Percentiles rank a stretch among this genome's conserved stretches.
phyloP scores from a whole-genome alignment of 306 rosid species.

The Astragalus membranaceus region DNA sequence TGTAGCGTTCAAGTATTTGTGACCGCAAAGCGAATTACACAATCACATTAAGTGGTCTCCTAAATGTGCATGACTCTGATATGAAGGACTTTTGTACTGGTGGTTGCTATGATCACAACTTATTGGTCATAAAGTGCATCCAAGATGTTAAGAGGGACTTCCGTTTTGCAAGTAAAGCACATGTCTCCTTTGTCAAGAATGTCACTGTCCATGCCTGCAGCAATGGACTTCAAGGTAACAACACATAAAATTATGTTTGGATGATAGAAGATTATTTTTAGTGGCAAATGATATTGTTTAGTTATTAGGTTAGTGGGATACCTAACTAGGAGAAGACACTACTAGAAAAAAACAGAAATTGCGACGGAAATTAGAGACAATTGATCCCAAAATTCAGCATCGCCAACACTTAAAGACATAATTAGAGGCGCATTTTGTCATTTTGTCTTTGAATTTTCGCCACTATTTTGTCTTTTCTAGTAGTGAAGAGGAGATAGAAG shows the following conservation, averaged over 20 bases:
- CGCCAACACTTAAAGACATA: too few relatives aligned
- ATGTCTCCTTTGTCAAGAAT: neutral
- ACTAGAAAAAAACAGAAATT: too few relatives aligned
- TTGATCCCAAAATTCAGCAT: too few relatives aligned
- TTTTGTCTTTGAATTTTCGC: too few relatives aligned
- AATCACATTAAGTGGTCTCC: conserved; percentile 12
- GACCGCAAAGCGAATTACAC: neutral
- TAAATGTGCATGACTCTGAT: conserved; percentile 7
- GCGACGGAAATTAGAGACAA: too few relatives aligned
- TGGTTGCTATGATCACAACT: conserved; percentile 29
- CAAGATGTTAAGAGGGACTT: conserved; percentile 29
- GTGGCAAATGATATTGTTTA: too few relatives aligned
- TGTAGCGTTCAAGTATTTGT: neutral
- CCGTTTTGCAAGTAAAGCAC: conserved; percentile 25
- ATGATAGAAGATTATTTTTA: too few relatives aligned
- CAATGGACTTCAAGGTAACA: neutral
- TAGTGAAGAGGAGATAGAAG: too few relatives aligned
- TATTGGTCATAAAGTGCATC: conserved; percentile 27
- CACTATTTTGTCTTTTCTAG: too few relatives aligned
- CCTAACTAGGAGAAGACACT: too few relatives aligned
- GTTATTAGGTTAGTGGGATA: too few relatives aligned
- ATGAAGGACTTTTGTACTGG: conserved; percentile 13
- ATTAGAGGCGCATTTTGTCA: too few relatives aligned
- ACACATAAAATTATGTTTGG: neutral
- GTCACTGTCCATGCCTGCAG: conserved; percentile 23